A percentile compares a stretch with the other conserved stretches of the same genome.
Evolutionary conservation across 192 early-diverging fungal genomes (phyloP).

Genomic region (Coemansia asiatica): DNA sequence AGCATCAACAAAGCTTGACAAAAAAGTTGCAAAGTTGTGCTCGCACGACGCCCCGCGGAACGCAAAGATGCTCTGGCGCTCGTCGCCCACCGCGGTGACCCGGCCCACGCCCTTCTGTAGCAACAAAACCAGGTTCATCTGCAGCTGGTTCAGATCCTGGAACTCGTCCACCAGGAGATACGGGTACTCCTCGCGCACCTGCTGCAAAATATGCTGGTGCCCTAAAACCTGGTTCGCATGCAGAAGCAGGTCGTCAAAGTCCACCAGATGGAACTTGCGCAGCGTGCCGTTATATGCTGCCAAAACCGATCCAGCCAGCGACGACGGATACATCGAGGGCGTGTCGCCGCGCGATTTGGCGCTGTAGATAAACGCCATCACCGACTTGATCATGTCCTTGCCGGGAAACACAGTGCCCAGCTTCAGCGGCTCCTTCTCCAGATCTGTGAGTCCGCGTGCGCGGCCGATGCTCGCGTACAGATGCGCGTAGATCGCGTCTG

Average conservation of each 20-base stretch:
- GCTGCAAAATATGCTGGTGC: slow-evolving; percentile 5
- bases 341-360: slow-evolving; percentile 42
- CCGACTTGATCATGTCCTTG: slow-evolving; percentile 5
- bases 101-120: slow-evolving; percentile 35
- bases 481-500: slow-evolving; percentile 19
- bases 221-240: slow-evolving; percentile 27
- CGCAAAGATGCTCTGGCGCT: slow-evolving; percentile 53
- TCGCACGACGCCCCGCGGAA: slow-evolving; percentile 52
- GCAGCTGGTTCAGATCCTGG: slow-evolving; percentile 52
- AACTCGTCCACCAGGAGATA: slow-evolving; percentile 55
- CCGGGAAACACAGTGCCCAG: slow-evolving; percentile 11
- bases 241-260: slow-evolving; percentile 50
- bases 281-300: slow-evolving; percentile 45
- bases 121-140: slow-evolving; percentile 43
- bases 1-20: slow-evolving; percentile 47
- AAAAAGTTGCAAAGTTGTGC: slow-evolving; percentile 42
- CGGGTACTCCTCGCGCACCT: slow-evolving; percentile 27
- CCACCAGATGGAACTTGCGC: slow-evolving; percentile 34
- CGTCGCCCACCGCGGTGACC: slow-evolving; percentile 52
- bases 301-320: slow-evolving; percentile 25
- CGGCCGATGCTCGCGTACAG: slow-evolving; percentile 21
- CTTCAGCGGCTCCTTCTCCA: slow-evolving; percentile 2
- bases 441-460: slow-evolving; percentile 1
- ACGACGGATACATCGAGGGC: slow-evolving; percentile 15
- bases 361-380: slow-evolving; percentile 35